These are phyloP conservation scores for Sphaerobolus stellatus DNA, from an alignment of 1,284 basidiomycete species.

Conservation along the genomic window DNA sequence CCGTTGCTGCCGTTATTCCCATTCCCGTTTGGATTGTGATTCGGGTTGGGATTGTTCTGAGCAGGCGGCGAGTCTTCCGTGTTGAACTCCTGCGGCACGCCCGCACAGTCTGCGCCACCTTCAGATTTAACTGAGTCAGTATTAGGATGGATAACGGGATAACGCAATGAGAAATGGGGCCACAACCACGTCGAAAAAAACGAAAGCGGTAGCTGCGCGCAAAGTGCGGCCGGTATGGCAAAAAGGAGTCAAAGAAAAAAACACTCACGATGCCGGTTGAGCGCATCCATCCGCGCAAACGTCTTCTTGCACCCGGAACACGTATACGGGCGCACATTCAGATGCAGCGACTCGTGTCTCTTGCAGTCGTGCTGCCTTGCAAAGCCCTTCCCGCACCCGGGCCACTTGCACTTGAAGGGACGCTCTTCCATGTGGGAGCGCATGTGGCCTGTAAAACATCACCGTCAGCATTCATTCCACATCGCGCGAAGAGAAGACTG, in stretches of 20 bases:
- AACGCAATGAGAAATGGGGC: conserved; percentile 4
- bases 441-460: conserved; percentile 56
- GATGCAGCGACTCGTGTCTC: conserved; percentile 77
- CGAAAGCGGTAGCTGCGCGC: neutral
- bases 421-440: conserved; percentile 83
- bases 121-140: conserved; percentile 49
- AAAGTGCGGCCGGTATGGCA: neutral
- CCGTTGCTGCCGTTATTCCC: too few species aligned
- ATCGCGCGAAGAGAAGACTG: conserved; percentile 13
- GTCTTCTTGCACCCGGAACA: conserved; percentile 78
- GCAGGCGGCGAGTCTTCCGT: conserved; percentile 9
- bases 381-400: conserved; percentile 80
- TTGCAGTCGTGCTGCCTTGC: conserved; percentile 85
- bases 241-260: conserved; percentile 3
- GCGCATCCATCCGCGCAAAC: conserved; percentile 77
- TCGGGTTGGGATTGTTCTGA: neutral
- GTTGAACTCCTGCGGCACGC: too few species aligned
- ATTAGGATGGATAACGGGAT: neutral
- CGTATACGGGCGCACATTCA: conserved; percentile 71
- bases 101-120: conserved; percentile 51
- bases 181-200: conserved; percentile 1
- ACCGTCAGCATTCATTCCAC: conserved; percentile 17
- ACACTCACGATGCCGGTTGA: conserved; percentile 72
- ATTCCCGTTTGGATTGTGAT: neutral
- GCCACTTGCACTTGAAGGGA: conserved; percentile 83